These are phyloP conservation scores for Chamaenerion angustifolium DNA, from an alignment of 345 rosid genomes.

Conservation along the genomic window DNA sequence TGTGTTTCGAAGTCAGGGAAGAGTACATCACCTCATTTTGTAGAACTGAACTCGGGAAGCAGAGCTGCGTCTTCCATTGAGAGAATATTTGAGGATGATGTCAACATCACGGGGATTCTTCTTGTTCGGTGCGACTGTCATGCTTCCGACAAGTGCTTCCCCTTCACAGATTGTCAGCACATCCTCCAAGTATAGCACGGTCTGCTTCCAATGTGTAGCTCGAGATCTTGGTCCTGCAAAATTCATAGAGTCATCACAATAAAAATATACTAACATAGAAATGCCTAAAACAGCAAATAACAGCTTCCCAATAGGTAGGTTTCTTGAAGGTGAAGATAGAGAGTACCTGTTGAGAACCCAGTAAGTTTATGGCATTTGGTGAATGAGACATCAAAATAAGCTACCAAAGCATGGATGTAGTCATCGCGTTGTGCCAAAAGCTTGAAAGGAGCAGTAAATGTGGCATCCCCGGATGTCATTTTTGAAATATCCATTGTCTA, in stretches of 20 bases:
- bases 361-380: conserved; percentile 83
- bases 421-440: conserved; percentile 90
- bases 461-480: conserved; percentile 90
- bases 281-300: no score
- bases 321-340: no score
- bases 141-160: conserved; percentile 67
- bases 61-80: conserved; percentile 50
- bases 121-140: conserved; percentile 81
- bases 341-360: conserved; percentile 91
- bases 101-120: conserved; percentile 90
- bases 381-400: conserved; percentile 93
- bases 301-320: no score
- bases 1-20: no score
- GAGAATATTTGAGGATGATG: conserved; percentile 59
- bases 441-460: conserved; percentile 88
- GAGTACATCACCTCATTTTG: conserved; percentile 84
- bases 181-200: conserved; percentile 84
- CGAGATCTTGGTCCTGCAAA: conserved; percentile 76
- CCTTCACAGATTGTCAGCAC: conserved; percentile 84
- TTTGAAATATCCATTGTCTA: conserved; percentile 98
- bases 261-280: no score
- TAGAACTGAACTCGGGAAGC: conserved; percentile 53
- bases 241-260: conserved; percentile 2
- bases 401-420: conserved; percentile 93
- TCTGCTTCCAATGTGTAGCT: conserved; percentile 95